phyloP scores from a whole-genome alignment of 371 early-diverging fungal species.

The Mucor ambiguus region DNA sequence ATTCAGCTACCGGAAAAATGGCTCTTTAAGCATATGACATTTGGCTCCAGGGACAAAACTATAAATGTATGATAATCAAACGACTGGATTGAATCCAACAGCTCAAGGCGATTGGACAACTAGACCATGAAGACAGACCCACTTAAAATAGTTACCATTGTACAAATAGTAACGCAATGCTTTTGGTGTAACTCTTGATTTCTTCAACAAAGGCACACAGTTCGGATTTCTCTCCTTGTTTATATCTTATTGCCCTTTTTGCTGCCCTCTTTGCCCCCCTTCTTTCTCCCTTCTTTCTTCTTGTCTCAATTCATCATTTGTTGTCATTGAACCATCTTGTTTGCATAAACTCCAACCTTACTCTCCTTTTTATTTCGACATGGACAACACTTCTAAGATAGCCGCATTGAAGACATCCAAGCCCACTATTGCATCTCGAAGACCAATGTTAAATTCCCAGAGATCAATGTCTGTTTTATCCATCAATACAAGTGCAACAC shows the following conservation, averaged over 20 bases:
- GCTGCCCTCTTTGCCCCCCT: not conserved
- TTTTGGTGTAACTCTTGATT: not conserved
- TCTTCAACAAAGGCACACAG: not conserved
- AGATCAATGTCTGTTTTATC: constrained; percentile 19
- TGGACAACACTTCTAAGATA: constrained; percentile 3
- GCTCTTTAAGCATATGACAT: not conserved
- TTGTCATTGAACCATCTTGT: not conserved
- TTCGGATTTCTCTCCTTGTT: not conserved
- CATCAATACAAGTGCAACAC: constrained; percentile 23
- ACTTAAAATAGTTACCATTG: not conserved
- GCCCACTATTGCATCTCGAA: constrained; percentile 25
- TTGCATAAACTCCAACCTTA: not conserved
- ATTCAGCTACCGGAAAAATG: not conserved
- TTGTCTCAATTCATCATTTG: constrained; percentile 5
- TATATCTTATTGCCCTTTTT: not conserved
- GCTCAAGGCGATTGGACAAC: not conserved
- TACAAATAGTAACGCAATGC: not conserved
- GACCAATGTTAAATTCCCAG: constrained; percentile 15
- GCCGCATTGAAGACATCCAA: constrained; percentile 10
- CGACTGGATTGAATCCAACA: not conserved
- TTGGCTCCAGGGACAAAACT: not conserved
- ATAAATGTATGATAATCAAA: not conserved
- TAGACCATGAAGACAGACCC: not conserved
- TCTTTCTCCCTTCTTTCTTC: not conserved
- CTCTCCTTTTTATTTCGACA: not conserved